Percentiles rank a stretch among this genome's conserved stretches.
These are phyloP conservation scores for Tephrocybe sp. DNA, from an alignment of 768 basidiomycete species.

Conservation along the genomic window DNA sequence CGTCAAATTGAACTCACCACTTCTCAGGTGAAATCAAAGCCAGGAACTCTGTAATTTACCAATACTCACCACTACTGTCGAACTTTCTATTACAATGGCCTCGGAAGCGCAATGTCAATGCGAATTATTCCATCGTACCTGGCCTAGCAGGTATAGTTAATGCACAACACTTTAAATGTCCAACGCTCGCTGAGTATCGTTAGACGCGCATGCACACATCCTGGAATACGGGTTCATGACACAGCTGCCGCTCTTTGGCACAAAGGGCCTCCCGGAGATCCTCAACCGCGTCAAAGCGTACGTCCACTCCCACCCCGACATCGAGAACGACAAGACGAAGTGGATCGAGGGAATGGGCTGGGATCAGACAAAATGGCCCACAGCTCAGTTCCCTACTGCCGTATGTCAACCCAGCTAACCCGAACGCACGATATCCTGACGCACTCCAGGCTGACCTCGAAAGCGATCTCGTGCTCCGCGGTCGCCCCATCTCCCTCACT, in stretches of 20 bases:
- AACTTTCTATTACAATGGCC: slow-evolving; percentile 6
- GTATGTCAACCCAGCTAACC: slow-evolving; percentile 35
- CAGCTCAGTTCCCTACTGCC: slow-evolving; percentile 66
- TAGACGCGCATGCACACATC: slow-evolving; percentile 83
- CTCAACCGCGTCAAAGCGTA: slow-evolving; percentile 59
- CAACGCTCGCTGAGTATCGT: not conserved
- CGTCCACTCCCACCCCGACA: slow-evolving; percentile 56
- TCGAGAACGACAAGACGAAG: slow-evolving; percentile 45
- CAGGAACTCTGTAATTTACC: slow-evolving; percentile 2
- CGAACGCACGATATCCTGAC: not conserved
- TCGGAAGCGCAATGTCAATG: slow-evolving; percentile 16
- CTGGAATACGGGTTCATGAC: slow-evolving; percentile 71
- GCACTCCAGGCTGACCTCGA: slow-evolving; percentile 68
- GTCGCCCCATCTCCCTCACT: slow-evolving; percentile 68
- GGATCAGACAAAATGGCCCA: slow-evolving; percentile 86
- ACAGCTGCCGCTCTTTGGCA: slow-evolving; percentile 62
- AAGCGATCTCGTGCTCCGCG: slow-evolving; percentile 61
- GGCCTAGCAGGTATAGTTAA: slow-evolving; percentile 72
- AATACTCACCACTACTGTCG: slow-evolving; percentile 8
- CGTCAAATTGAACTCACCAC: not conserved
- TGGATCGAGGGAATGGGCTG: slow-evolving; percentile 93
- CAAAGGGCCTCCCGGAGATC: slow-evolving; percentile 64
- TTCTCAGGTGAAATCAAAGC: slow-evolving; percentile 15
- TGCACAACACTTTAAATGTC: not conserved
- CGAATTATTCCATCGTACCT: slow-evolving; percentile 57